Conservation (phyloP, 2,329 filamentous ascomycete genomes). For the Botryosphaeria agaves region DNA sequence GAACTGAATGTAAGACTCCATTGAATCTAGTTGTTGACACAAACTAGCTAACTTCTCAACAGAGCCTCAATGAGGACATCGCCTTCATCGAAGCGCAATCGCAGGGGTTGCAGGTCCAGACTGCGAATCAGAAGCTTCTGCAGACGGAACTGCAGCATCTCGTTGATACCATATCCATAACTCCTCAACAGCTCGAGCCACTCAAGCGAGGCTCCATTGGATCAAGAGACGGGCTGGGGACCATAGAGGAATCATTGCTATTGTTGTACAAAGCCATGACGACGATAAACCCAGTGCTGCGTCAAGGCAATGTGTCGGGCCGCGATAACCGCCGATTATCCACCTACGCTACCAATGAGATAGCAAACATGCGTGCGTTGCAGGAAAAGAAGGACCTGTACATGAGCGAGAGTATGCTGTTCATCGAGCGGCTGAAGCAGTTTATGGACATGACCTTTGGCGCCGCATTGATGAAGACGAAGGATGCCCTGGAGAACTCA, state of each 20-base stretch:
- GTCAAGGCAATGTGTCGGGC: slow-evolving; percentile 31
- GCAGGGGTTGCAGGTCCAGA: slow-evolving; percentile 91
- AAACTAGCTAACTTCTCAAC: slow-evolving; percentile 10
- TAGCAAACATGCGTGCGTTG: slow-evolving; percentile 77
- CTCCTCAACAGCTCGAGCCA: slow-evolving; percentile 54
- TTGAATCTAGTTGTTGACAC: slow-evolving; percentile 5
- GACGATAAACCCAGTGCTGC: slow-evolving; percentile 75
- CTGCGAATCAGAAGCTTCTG: slow-evolving; percentile 87
- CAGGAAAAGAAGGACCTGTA: slow-evolving; percentile 92
- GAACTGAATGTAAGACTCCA: slow-evolving; percentile 59
- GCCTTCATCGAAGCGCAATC: slow-evolving; percentile 95
- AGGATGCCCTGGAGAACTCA: slow-evolving; percentile 35
- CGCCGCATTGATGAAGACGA: slow-evolving; percentile 52
- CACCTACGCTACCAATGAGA: slow-evolving; percentile 53
- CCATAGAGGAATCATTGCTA: slow-evolving; percentile 62
- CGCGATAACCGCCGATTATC: too few relatives aligned
- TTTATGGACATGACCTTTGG: slow-evolving; percentile 74
- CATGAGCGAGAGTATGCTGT: slow-evolving; percentile 53
- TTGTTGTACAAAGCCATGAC: slow-evolving; percentile 82
- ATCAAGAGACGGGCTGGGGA: slow-evolving; percentile 49
- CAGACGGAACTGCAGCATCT: slow-evolving; percentile 78
- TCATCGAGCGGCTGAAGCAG: slow-evolving; percentile 62
- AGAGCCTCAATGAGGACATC: slow-evolving; percentile 92
- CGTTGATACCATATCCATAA: slow-evolving; percentile 84
- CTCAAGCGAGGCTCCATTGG: slow-evolving; percentile 60